Evolutionary conservation across 306 rosid genomes (phyloP), one percentile per base, ranked within the genome.

Genomic region (Trifolium pratense): DNA sequence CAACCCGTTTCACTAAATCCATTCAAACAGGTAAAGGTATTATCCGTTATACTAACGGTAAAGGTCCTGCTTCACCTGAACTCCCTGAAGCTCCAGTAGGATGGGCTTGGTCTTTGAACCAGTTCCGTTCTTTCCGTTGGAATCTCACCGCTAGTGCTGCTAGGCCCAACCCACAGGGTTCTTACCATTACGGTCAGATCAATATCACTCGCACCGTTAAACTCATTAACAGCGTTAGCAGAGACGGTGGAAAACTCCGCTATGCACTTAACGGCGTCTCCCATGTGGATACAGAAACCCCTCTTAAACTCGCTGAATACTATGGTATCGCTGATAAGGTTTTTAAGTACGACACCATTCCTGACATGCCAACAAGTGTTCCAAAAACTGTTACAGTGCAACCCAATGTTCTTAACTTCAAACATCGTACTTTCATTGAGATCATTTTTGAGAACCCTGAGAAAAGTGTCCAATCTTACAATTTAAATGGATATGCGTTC

Each of bases 61-160:
- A 88, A 7, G 89, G 85, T 2, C 91, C 88, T 0, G 90, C 93
- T 4, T 61, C 85, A 7, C 81, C 90, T 0, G 90, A 84, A 2
- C 13, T 91, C 5, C 84, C 88, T 0, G 80, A 70, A 11, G 90
- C 89, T 3, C 98, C 97, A 0, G 82, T 63, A 0, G 98, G 98
- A 6, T 89, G 96, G 97, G 96, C 94, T 1, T 91, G 96, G 98
- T 93, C 97, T 18, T 88, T 93, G 9, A 91, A 93, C 39, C 98
- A 93, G 46, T 93, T 86, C 40, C 87, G 92, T 3, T 77, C 98
- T 1, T 91, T 89, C 58, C 88, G 91, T 0, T 93, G 97, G 98
- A 93, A 93, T 77, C 84, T 93, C 0, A 91, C 98, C 0, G 85
- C 98, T 3, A 87, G 91, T 36, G 98, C 98, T n/a, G 98, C 98